These are phyloP conservation scores for Saccharomycopsis javanensis DNA, from an alignment of 805 yeast species.

Conservation along the genomic window DNA sequence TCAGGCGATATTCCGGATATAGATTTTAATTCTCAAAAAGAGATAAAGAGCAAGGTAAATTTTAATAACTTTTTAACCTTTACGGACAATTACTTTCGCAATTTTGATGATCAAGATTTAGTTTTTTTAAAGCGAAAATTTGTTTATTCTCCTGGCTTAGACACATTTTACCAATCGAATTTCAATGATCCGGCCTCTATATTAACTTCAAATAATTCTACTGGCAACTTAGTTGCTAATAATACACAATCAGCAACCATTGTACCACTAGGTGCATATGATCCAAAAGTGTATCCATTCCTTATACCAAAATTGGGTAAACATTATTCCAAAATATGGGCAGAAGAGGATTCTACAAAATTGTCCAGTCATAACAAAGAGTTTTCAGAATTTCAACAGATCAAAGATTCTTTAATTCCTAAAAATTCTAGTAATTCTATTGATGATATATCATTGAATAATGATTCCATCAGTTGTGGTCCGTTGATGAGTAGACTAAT, in stretches of 20 bases:
- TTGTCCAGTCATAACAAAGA: conserved; percentile 32
- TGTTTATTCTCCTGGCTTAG: conserved; percentile 25
- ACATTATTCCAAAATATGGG: conserved; percentile 75
- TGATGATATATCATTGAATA: conserved; percentile 53
- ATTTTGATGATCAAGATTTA: conserved; percentile 71
- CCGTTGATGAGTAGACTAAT: conserved; percentile 79
- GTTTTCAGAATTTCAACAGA: conserved; percentile 16
- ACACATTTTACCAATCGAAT: conserved; percentile 13
- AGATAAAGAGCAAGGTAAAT: conserved; percentile 86
- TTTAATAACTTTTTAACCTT: conserved; percentile 78
- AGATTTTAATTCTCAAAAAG: conserved; percentile 67
- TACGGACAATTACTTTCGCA: conserved; percentile 76
- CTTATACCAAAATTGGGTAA: conserved; percentile 81
- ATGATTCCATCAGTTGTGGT: conserved; percentile 77
- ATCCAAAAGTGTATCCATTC: conserved; percentile 63
- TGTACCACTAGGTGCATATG: conserved; percentile 35
- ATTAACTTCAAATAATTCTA: background rate
- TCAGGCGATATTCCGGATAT: conserved; percentile 86
- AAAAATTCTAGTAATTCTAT: conserved; percentile 50
- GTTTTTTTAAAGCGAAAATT: conserved; percentile 56
- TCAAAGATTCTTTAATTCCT: conserved; percentile 30
- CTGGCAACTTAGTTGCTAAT: background rate
- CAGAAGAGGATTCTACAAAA: conserved; percentile 52
- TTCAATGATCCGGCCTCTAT: background rate
- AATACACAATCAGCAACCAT: conserved; percentile 26